These are phyloP conservation scores for Acer negundo DNA, from an alignment of 345 rosid species.

Conservation along the genomic window DNA sequence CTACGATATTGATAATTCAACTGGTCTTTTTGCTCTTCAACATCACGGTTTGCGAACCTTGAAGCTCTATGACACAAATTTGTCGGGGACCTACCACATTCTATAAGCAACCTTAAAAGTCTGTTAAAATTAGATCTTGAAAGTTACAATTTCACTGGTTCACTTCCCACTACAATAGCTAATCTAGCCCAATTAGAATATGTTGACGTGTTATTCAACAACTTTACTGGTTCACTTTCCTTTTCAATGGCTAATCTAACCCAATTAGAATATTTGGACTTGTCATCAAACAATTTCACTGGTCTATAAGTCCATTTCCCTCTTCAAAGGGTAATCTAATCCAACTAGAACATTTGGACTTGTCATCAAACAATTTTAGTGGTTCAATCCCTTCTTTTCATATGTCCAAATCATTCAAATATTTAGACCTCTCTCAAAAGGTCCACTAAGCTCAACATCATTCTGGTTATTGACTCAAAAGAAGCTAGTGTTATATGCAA, in stretches of 20 bases:
- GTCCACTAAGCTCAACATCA: too few relatives aligned
- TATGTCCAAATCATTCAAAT: constrained; percentile 21
- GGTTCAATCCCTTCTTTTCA: constrained; percentile 40
- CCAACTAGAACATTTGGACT: too few relatives aligned
- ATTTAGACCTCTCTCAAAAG: constrained; percentile 37
- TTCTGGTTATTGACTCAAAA: too few relatives aligned
- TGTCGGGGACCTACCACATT: constrained; percentile 38
- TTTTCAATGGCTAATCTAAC: constrained; percentile 21
- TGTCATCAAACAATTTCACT: too few relatives aligned
- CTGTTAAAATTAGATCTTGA: constrained; percentile 21
- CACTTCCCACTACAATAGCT: constrained; percentile 30
- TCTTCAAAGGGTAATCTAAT: too few relatives aligned
- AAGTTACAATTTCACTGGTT: constrained; percentile 11
- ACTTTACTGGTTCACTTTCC: constrained; percentile 40
- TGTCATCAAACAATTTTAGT: neutral
- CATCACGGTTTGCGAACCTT: constrained; percentile 28
- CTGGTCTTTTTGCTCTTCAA: too few relatives aligned
- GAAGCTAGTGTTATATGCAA: too few relatives aligned
- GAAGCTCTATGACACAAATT: constrained; percentile 24
- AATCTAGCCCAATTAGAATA: constrained; percentile 19
- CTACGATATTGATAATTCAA: too few relatives aligned
- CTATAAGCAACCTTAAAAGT: constrained; percentile 25
- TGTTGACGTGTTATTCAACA: constrained; percentile 39
- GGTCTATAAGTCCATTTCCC: too few relatives aligned
- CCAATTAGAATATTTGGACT: too few relatives aligned